Percentiles rank a stretch among this genome's conserved stretches.
phyloP scores from a whole-genome alignment of 1,139 yeast species.

The Pneumocystis jirovecii region DNA sequence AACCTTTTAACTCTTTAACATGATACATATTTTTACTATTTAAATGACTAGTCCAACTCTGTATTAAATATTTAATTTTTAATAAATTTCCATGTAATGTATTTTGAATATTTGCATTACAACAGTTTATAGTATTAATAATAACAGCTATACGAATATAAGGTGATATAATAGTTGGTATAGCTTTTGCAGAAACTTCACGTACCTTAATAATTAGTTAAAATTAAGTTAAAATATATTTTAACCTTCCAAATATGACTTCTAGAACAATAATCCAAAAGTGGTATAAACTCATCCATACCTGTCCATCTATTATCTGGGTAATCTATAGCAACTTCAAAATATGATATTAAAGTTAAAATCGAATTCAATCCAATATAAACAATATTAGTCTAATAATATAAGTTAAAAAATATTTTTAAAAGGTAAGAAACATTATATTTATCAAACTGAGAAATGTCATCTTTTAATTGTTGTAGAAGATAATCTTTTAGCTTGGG shows the following conservation, averaged over 20 bases:
- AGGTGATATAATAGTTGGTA: conserved; percentile 34
- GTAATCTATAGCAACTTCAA: conserved; percentile 43
- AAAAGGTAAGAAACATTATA: conserved; percentile 13
- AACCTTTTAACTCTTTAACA: background rate
- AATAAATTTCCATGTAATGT: conserved; percentile 11
- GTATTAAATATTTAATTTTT: conserved; percentile 3
- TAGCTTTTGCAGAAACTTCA: conserved; percentile 65
- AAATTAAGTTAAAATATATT: background rate
- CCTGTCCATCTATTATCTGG: conserved; percentile 20
- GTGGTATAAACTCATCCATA: conserved; percentile 35
- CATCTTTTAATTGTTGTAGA: conserved; percentile 29
- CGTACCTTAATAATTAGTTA: conserved; percentile 29
- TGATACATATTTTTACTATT: background rate
- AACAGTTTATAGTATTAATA: conserved; percentile 3
- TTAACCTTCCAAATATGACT: conserved; percentile 49
- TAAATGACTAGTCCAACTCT: background rate
- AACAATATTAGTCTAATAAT: background rate
- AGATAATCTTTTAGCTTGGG: conserved; percentile 38
- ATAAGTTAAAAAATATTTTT: conserved; percentile 4
- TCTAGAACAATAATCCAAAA: conserved; percentile 34
- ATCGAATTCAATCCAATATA: conserved; percentile 43
- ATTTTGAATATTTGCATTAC: conserved; percentile 6
- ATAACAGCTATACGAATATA: conserved; percentile 4
- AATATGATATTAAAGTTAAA: conserved; percentile 50
- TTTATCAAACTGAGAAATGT: conserved; percentile 23